These are phyloP conservation scores for Trametes maxima DNA, from an alignment of 768 basidiomycete species.

Conservation along the genomic window DNA sequence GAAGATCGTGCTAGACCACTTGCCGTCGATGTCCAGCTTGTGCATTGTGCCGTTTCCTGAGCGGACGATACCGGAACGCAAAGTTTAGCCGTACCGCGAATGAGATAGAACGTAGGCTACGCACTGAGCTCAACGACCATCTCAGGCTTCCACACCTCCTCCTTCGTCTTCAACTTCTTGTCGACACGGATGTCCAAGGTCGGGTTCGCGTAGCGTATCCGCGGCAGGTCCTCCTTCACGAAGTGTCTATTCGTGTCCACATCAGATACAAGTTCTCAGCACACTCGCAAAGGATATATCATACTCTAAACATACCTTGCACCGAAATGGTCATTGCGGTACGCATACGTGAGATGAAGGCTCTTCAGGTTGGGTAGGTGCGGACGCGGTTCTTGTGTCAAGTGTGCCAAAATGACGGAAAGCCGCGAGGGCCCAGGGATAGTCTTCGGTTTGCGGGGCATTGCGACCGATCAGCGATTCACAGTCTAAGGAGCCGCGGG, in stretches of 20 bases:
- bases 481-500: not conserved
- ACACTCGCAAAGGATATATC: not conserved
- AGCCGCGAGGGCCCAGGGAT: conserved; percentile 56
- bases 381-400: conserved; percentile 56
- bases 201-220: conserved; percentile 80
- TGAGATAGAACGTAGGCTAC: conserved; percentile 30
- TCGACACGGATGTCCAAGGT: conserved; percentile 60
- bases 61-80: not conserved
- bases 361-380: conserved; percentile 50
- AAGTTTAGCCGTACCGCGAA: not conserved
- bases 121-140: conserved; percentile 64
- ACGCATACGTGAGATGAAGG: conserved; percentile 58
- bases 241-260: conserved; percentile 66
- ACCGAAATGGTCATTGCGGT: conserved; percentile 72
- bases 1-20: conserved; percentile 69
- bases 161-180: conserved; percentile 51
- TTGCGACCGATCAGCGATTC: conserved; percentile 2
- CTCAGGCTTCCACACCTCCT: conserved; percentile 62
- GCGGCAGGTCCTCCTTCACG: conserved; percentile 74
- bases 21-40: conserved; percentile 59
- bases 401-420: conserved; percentile 51
- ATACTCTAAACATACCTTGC: conserved; percentile 53
- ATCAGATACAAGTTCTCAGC: not conserved
- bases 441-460: conserved; percentile 35
- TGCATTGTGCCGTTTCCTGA: conserved; percentile 53